Conservation (phyloP, 176 grass and related monocot genomes). For the Cymbopogon citratus region DNA sequence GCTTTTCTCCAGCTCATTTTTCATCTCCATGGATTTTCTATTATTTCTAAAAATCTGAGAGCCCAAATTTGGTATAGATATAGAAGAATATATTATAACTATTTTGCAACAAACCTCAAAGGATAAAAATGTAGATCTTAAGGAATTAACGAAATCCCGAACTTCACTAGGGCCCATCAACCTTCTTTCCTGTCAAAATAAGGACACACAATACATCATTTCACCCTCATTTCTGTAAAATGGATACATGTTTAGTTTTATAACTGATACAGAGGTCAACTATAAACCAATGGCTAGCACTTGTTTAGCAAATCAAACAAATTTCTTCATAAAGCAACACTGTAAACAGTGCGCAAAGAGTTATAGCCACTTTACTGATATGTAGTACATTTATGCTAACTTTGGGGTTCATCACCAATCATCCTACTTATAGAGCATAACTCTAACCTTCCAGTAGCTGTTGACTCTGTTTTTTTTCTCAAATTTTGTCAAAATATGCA, state of each 20-base stretch:
- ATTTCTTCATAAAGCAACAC: conserved; percentile 2
- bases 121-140: conserved; percentile 76
- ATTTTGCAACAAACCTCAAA: conserved; percentile 57
- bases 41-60: not conserved
- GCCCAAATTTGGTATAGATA: not conserved
- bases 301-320: not conserved
- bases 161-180: conserved; percentile 63
- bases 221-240: not conserved
- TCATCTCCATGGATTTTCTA: not conserved
- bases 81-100: not conserved
- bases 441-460: not conserved
- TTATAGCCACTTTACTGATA: not conserved
- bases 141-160: conserved; percentile 68
- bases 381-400: not conserved
- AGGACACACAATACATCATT: not conserved
- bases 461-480: not conserved
- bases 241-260: not conserved
- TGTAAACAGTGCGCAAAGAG: not conserved
- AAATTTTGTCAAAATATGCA: not conserved
- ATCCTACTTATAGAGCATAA: not conserved
- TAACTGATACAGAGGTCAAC: conserved; percentile 1
- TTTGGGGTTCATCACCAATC: not conserved
- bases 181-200: conserved; percentile 58
- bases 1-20: not conserved
- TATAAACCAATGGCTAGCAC: not conserved